Conservation (phyloP, 257 asterid genomes). For the Verbascum thapsus region DNA sequence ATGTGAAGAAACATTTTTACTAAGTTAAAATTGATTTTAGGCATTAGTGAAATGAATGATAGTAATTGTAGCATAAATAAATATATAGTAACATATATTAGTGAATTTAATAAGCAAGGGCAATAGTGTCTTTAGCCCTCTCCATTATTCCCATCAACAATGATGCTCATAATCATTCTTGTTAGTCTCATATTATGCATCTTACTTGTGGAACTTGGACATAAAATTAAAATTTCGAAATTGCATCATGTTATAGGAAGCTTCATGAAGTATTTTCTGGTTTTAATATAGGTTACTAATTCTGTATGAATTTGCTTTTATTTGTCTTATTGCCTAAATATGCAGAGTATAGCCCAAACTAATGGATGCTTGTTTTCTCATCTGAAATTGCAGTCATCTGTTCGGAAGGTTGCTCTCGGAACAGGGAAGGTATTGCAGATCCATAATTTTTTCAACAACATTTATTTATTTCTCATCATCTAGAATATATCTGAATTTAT, state of each 20-base stretch:
- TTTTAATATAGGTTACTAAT: neutral
- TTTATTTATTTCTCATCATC: neutral
- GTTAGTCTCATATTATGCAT: slow-evolving; percentile 7
- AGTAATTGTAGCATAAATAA: too few species aligned
- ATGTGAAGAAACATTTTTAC: too few species aligned
- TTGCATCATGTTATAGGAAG: slow-evolving; percentile 4
- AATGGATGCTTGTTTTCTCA: slow-evolving; percentile 25
- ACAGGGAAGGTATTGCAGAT: slow-evolving; percentile 73
- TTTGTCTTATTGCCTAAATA: slow-evolving; percentile 20
- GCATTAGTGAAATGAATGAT: too few species aligned
- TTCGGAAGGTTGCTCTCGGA: slow-evolving; percentile 74
- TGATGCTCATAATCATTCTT: neutral
- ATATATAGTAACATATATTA: too few species aligned
- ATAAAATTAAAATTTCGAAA: neutral
- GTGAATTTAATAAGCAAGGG: too few species aligned
- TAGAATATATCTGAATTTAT: neutral
- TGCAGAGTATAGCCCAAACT: slow-evolving; percentile 21
- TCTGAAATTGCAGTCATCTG: slow-evolving; percentile 76
- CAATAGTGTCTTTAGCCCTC: too few species aligned
- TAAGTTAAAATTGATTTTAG: too few species aligned
- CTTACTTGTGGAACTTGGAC: neutral
- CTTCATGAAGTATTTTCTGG: neutral
- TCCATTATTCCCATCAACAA: neutral
- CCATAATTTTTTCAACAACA: neutral
- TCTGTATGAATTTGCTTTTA: slow-evolving; percentile 21